Conservation (phyloP, 306 rosid genomes). For the Acmispon strigosus region DNA sequence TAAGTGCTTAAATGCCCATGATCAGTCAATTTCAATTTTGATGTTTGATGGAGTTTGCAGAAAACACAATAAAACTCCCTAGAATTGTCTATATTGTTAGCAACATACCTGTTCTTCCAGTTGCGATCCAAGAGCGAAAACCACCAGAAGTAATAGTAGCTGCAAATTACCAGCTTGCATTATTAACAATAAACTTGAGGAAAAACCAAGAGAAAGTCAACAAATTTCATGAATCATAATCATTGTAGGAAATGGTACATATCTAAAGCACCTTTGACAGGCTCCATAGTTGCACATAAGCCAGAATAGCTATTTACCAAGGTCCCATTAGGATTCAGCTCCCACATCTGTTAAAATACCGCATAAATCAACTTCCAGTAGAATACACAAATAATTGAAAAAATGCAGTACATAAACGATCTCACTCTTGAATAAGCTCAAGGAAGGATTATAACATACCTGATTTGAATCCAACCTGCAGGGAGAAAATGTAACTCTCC, state of each 20-base stretch:
- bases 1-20: not conserved
- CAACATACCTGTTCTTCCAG: constrained; percentile 59
- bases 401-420: too few relatives aligned
- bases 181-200: constrained; percentile 6
- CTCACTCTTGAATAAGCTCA: not conserved
- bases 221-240: not conserved
- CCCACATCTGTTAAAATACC: constrained; percentile 65
- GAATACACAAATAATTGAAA: not conserved
- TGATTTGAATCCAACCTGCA: constrained; percentile 69
- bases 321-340: constrained; percentile 64
- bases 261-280: constrained; percentile 39
- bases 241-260: not conserved
- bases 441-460: constrained; percentile 32
- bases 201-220: not conserved
- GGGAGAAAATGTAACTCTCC: constrained; percentile 60
- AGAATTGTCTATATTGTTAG: not conserved
- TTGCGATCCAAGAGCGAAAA: constrained; percentile 79
- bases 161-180: constrained; percentile 35
- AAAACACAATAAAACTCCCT: not conserved
- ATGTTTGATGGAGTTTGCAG: constrained; percentile 2
- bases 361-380: too few relatives aligned
- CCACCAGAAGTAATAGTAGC: constrained; percentile 42
- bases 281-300: constrained; percentile 58
- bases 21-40: not conserved
- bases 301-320: constrained; percentile 75